These are phyloP conservation scores for Eimeria tenella DNA, from an alignment of 169 alveolate genomes.

Conservation along the genomic window DNA sequence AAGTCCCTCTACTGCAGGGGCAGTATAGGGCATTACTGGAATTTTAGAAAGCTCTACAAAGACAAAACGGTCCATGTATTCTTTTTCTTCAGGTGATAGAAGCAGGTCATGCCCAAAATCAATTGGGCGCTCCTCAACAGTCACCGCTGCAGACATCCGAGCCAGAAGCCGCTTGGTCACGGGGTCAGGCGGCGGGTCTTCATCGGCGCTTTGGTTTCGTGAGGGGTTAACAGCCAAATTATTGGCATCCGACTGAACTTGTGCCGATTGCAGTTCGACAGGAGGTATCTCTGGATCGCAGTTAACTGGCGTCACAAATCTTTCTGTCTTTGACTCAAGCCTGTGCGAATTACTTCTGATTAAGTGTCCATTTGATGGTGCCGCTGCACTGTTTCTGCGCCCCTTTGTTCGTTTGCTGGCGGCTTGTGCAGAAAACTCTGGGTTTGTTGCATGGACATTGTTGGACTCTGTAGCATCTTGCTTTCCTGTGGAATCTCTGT, in stretches of 20 bases:
- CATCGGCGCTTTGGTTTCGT: not conserved
- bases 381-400: no score
- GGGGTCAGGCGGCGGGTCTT: conserved; percentile 61
- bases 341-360: not conserved
- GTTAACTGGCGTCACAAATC: not conserved
- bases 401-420: no score
- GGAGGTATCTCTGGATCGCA: not conserved
- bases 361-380: no score
- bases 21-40: not conserved
- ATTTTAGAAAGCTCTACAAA: not conserved
- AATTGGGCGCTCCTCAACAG: conserved; percentile 1
- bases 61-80: conserved; percentile 16
- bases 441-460: no score
- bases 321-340: not conserved
- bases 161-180: conserved; percentile 32
- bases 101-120: conserved; percentile 40
- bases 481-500: no score
- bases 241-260: not conserved
- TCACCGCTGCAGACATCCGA: conserved; percentile 15
- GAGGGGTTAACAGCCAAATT: not conserved
- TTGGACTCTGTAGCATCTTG: no score
- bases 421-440: no score
- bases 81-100: conserved; percentile 16
- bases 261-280: not conserved
- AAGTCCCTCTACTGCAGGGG: conserved; percentile 33